Evolutionary conservation across 1,284 basidiomycete genomes (phyloP).

Genomic region (Cryptococcus jaspeensis): DNA sequence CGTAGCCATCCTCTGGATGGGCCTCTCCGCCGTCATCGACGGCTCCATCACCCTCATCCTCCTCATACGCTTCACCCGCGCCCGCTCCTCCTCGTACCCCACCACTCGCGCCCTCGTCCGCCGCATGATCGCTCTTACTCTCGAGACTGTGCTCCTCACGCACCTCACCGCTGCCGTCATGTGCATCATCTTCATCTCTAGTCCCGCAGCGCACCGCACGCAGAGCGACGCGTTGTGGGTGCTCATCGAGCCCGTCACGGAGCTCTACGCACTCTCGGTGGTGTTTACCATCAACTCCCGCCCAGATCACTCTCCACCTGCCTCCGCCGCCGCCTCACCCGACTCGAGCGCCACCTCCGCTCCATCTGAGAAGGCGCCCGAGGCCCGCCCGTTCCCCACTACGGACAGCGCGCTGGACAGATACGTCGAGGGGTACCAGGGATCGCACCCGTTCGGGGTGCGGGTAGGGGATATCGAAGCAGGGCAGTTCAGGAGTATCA

Average conservation of each 20-base stretch:
- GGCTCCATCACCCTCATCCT: conserved; percentile 31
- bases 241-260: conserved; percentile 34
- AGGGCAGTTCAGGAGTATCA: too few species aligned
- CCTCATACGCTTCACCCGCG: conserved; percentile 19
- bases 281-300: conserved; percentile 40
- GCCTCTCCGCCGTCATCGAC: conserved; percentile 36
- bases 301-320: conserved; percentile 4
- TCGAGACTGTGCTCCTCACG: conserved; percentile 40
- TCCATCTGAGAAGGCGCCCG: too few species aligned
- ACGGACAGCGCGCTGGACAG: too few species aligned
- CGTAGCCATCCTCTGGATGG: conserved; percentile 45
- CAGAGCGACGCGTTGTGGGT: conserved; percentile 36
- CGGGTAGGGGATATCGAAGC: too few species aligned
- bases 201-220: conserved; percentile 28
- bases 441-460: too few species aligned
- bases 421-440: too few species aligned
- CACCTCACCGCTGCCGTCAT: conserved; percentile 36
- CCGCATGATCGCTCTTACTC: conserved; percentile 29
- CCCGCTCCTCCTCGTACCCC: conserved; percentile 10
- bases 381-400: too few species aligned
- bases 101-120: conserved; percentile 18
- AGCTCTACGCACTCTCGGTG: conserved; percentile 36
- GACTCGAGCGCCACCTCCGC: too few species aligned
- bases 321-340: too few species aligned
- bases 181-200: conserved; percentile 39